Evolutionary conservation across 1,139 yeast genomes (phyloP).

Genomic region (Pichia sorboxylosa): DNA sequence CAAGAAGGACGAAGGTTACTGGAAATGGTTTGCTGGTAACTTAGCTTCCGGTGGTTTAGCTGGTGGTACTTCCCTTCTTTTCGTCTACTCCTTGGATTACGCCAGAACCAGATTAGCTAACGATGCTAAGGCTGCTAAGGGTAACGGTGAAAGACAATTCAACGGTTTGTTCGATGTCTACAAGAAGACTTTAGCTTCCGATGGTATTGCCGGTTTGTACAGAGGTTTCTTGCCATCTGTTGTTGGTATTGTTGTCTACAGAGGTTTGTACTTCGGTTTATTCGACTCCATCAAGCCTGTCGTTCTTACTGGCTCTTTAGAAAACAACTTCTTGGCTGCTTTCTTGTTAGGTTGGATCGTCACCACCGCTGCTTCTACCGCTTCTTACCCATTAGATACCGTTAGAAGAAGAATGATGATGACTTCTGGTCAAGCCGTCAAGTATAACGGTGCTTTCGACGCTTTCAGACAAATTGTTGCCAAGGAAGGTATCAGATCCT

Average conservation of each 20-base stretch:
- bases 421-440: slow-evolving; percentile 74
- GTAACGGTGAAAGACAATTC: slow-evolving; percentile 63
- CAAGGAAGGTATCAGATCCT: slow-evolving; percentile 58
- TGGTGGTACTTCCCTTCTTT: slow-evolving; percentile 65
- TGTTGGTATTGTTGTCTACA: slow-evolving; percentile 69
- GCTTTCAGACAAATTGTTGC: slow-evolving; percentile 62
- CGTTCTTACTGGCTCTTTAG: slow-evolving; percentile 58
- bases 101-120: slow-evolving; percentile 80
- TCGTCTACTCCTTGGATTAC: slow-evolving; percentile 72
- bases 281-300: slow-evolving; percentile 73
- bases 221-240: slow-evolving; percentile 81
- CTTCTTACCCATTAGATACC: slow-evolving; percentile 73
- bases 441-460: slow-evolving; percentile 65
- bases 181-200: slow-evolving; percentile 64
- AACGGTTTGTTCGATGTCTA: slow-evolving; percentile 68
- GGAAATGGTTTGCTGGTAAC: slow-evolving; percentile 68
- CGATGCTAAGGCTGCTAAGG: slow-evolving; percentile 64
- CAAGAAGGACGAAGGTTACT: slow-evolving; percentile 59
- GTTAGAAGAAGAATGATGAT: slow-evolving; percentile 85
- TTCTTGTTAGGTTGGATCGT: slow-evolving; percentile 73
- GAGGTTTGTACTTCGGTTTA: slow-evolving; percentile 76
- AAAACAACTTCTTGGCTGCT: slow-evolving; percentile 62
- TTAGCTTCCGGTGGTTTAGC: slow-evolving; percentile 77
- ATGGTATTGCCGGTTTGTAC: slow-evolving; percentile 73
- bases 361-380: slow-evolving; percentile 69